phyloP scores from a whole-genome alignment of 352 stramenopile species.

The Globisporangium abappressorium region DNA sequence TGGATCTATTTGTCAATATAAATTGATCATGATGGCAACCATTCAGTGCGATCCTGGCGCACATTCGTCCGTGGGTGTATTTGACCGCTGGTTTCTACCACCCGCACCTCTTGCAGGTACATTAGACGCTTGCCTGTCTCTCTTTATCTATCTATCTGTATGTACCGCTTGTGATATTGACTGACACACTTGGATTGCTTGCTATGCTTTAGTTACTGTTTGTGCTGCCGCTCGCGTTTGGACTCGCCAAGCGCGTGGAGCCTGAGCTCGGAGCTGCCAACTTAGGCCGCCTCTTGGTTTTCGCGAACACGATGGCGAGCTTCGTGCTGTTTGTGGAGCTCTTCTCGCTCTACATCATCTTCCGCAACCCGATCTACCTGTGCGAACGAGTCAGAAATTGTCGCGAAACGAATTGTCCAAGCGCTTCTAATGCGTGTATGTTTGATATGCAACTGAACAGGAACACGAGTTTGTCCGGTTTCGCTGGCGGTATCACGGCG shows the following conservation, averaged over 20 bases:
- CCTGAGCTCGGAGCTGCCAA: constrained; percentile 60
- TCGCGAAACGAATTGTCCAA: neutral
- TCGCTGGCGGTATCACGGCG: constrained; percentile 72
- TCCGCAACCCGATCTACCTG: constrained; percentile 76
- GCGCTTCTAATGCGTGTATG: too few species aligned
- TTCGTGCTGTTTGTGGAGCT: constrained; percentile 77
- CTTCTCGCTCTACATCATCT: constrained; percentile 82
- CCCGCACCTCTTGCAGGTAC: constrained; percentile 68
- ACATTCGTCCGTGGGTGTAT: constrained; percentile 87
- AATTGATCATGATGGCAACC: neutral
- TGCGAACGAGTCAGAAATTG: constrained; percentile 25
- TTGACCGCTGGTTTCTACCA: constrained; percentile 85
- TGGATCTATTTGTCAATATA: neutral
- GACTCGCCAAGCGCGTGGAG: constrained; percentile 76
- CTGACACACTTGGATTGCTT: constrained; percentile 5
- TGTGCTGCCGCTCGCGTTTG: constrained; percentile 62
- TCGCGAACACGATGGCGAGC: constrained; percentile 68
- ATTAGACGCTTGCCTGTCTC: neutral
- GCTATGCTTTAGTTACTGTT: constrained; percentile 41
- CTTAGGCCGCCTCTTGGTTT: constrained; percentile 65
- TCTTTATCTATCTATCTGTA: neutral
- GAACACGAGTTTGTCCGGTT: constrained; percentile 69
- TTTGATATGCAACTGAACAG: constrained; percentile 19
- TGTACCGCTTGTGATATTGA: neutral
- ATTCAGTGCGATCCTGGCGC: constrained; percentile 70